Evolutionary conservation across 148 eudicot genomes (phyloP).

Genomic region (Vaccinium macrocarpon): DNA sequence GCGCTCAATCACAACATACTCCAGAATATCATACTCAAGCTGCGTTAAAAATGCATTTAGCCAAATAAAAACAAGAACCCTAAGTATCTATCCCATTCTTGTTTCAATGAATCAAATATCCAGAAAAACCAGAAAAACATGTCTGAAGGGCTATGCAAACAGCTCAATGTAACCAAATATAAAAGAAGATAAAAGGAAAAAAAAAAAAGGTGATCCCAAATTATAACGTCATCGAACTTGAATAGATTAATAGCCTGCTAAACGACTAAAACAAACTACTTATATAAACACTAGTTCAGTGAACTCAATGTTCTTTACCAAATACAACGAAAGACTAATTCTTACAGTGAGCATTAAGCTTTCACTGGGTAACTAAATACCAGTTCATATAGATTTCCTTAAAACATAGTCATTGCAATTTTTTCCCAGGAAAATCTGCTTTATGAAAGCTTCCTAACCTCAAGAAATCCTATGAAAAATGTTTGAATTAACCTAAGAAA

Average conservation of each 20-base stretch:
- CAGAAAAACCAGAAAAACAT: not conserved
- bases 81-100: not conserved
- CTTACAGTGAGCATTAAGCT: not conserved
- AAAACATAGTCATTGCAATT: not conserved
- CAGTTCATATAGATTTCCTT: not conserved
- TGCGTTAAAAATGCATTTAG: conserved; percentile 25
- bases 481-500: not conserved
- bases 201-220: not conserved
- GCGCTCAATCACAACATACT: conserved; percentile 95
- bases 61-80: not conserved
- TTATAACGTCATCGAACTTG: not conserved
- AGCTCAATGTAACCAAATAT: not conserved
- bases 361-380: conserved; percentile 1
- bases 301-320: not conserved
- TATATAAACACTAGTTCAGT: not conserved
- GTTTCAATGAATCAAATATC: conserved; percentile 3
- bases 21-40: conserved; percentile 95
- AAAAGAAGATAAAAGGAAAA: not conserved
- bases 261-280: not conserved
- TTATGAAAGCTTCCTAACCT: not conserved
- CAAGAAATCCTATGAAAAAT: not conserved
- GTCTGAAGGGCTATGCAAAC: not conserved
- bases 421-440: not conserved
- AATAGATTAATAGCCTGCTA: not conserved
- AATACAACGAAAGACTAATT: not conserved